Evolutionary conservation across 2,329 filamentous ascomycete genomes (phyloP), one percentile per base, ranked within the genome.

Genomic region (Verticillium nubilum): DNA sequence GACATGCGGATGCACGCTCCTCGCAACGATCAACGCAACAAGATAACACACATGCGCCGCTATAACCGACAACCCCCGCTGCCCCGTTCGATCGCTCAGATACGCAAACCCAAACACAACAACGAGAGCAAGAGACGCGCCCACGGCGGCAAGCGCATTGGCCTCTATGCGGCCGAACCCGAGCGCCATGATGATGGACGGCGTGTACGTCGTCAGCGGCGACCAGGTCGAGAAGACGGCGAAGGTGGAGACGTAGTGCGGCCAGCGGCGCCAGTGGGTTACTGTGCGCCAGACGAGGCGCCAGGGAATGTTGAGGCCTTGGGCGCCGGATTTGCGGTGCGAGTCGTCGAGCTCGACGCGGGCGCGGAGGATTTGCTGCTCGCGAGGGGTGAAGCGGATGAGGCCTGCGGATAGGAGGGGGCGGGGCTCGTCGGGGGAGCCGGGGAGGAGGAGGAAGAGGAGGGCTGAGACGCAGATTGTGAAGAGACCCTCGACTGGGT

Each of bases 151-250:
- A 3, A 83, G 70, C 0, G 78, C 77, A 61, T 82, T 83, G 3
- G 80, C 77, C 19, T 71, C 61, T 12, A 77, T 74, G 6, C 76
- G 72, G 12, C 74, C 67, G 63, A 81, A 82, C 0, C 80, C 79
- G 0, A 81, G 69, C 1, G 74, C 68, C 73, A 75, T 69, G 50
- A 76, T 74, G 59, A 80, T 78, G 2, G 74, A 74, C 0, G 79
- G 80, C 0, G 79, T 81, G 61, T 82, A 83, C 0, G 79, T 82
- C 0, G 77, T 82, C 10, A 82, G 65, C 0, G 80, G 77, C 9
- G 77, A 78, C 79, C 80, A 83, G 0, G 80, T 82, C 1, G 79
- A 78, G 60, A 83, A 83, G 4, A 81, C 78, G 19, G 73, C 75
- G 54, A 79, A 80, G 0, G 79, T 80, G 4, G 77, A 76, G 29